Conservation (phyloP, 2,329 filamentous ascomycete species). For the Trichoderma sp. region DNA sequence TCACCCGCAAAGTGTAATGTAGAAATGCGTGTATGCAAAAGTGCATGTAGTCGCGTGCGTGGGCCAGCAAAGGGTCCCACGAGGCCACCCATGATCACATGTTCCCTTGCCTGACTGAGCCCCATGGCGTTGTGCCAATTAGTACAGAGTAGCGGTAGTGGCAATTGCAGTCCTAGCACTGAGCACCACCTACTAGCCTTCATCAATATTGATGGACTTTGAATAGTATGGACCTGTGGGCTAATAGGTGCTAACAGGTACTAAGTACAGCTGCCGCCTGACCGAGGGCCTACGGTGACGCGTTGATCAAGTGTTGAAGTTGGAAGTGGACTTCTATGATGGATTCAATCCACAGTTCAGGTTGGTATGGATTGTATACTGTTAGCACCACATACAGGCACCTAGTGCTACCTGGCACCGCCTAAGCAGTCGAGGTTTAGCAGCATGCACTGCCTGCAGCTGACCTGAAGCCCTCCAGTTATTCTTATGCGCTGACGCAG, state of each 20-base stretch:
- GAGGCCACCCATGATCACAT: slow-evolving; percentile 17
- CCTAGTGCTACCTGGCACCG: not conserved
- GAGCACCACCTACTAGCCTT: not conserved
- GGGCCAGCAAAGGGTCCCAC: not conserved
- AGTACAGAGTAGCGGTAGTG: not conserved
- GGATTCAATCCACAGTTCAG: not conserved
- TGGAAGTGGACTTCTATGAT: not conserved
- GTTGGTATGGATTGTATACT: not conserved
- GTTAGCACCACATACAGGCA: not conserved
- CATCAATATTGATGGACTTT: no score
- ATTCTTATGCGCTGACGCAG: not conserved
- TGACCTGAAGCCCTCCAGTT: not conserved
- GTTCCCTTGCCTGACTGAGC: slow-evolving; percentile 9
- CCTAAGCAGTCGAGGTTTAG: not conserved
- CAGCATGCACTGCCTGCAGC: slow-evolving; percentile 17
- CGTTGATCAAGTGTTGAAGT: not conserved
- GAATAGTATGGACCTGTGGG: no score
- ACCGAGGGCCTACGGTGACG: not conserved
- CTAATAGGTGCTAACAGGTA: no score
- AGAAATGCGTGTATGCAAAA: not conserved
- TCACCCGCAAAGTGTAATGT: not conserved
- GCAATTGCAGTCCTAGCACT: not conserved
- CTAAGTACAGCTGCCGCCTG: not conserved
- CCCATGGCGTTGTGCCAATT: not conserved
- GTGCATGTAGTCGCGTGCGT: slow-evolving; percentile 10